Conservation (phyloP, 179 eudicot species). For the Beta corolliflora region DNA sequence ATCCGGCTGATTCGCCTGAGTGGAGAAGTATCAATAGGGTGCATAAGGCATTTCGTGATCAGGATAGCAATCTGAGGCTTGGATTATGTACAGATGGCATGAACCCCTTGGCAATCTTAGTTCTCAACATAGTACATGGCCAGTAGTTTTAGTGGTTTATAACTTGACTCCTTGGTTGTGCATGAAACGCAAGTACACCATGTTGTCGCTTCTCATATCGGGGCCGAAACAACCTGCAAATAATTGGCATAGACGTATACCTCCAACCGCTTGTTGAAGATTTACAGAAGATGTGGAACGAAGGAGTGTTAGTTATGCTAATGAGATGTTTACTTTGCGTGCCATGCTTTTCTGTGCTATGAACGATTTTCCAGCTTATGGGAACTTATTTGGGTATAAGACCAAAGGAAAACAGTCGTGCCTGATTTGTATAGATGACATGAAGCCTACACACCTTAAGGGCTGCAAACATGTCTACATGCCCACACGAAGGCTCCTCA, state of each 20-base stretch:
- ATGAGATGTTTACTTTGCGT: too few species aligned
- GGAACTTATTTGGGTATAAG: too few species aligned
- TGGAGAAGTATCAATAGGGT: neutral
- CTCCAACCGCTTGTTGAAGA: too few species aligned
- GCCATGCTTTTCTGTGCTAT: too few species aligned
- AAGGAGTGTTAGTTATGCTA: too few species aligned
- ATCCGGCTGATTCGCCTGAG: neutral
- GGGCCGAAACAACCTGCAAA: conserved; percentile 15
- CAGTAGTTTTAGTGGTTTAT: neutral
- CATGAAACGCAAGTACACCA: conserved; percentile 8
- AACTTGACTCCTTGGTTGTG: conserved; percentile 14
- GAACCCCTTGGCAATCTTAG: neutral
- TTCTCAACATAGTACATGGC: conserved; percentile 9
- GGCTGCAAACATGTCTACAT: too few species aligned
- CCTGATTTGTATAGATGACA: too few species aligned
- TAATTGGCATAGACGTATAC: neutral
- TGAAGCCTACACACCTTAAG: too few species aligned
- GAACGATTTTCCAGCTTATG: too few species aligned
- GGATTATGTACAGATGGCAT: conserved; percentile 8
- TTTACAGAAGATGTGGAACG: too few species aligned
- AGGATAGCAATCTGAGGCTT: neutral
- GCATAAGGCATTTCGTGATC: neutral
- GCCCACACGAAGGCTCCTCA: too few species aligned
- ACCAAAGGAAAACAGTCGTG: too few species aligned
- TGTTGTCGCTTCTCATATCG: conserved; percentile 7